Base-by-base conservation (phyloP, 805 yeast species). In the Kluyveromyces aestuarii region DNA sequence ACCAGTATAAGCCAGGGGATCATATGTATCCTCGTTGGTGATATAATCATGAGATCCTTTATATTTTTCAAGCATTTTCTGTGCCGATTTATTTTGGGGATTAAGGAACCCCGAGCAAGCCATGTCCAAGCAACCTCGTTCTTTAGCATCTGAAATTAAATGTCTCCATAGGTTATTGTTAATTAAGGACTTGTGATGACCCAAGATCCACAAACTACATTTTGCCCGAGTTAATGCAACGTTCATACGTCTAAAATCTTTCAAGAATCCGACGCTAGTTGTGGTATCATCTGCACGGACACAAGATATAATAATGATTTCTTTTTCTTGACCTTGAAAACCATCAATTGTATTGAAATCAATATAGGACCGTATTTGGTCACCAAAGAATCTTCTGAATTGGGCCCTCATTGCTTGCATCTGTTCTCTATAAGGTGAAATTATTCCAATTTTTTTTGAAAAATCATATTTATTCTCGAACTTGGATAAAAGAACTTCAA, bases 281-380 rank as follows among this genome's bases (percentile, higher is more conserved):
- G 59, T 55, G 10, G 66, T 59, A 13, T 76, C 72, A 44, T 81
- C 84, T 0, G 98, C 96, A 58, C 99, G 78, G 4, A 93, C 99
- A 78, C 98, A 91, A 0, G 98, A 89, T 73, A 93, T 83, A 44
- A 93, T 78, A 52, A 93, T 86, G 43, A 93, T 80, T 53, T 91
- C 97, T 65, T 91, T 93, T 62, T 93, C 99, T 66, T 93, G 98
- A 54, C 96, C 97, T 70, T 89, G 99, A 63, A 90, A 93, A 1
- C 98, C 99, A 74, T 93, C 99, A 51, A 93, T 89, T 0, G 99
- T 88, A 61, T 90, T 89, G 68, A 93, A 89, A 61, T 87, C 95
- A 44, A 95, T 80, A 47, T 78, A 82, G 30, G 77, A 73, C 17
- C 75, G 63, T 35, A 91, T 83, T 3, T 70, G 60, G 2, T 70